Conservation (phyloP, 768 basidiomycete species). For the Candolleomyces efflorescens region DNA sequence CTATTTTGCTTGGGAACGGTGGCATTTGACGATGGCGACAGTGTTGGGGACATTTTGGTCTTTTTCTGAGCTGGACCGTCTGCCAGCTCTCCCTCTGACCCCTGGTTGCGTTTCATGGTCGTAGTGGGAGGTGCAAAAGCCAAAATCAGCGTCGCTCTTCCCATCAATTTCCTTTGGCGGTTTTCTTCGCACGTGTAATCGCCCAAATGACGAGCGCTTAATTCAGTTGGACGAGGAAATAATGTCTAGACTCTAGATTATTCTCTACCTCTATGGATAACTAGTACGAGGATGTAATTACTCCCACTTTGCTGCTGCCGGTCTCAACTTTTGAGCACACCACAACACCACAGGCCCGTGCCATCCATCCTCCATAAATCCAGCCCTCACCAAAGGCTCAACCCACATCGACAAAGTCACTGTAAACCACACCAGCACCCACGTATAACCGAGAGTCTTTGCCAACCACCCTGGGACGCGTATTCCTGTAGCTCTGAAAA, state of each 20-base stretch:
- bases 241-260: no score
- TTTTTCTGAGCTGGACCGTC: conserved; percentile 30
- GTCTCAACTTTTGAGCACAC: background rate
- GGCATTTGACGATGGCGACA: background rate
- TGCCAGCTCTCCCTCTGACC: background rate
- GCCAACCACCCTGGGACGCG: background rate
- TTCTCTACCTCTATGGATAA: no score
- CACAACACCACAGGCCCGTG: background rate
- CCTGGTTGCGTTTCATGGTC: conserved; percentile 1
- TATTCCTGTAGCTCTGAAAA: conserved; percentile 1
- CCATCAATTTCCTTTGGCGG: background rate
- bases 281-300: no score
- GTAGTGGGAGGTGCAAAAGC: background rate
- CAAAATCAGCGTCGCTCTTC: background rate
- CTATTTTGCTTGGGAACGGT: background rate
- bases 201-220: no score
- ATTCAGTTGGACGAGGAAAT: no score
- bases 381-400: conserved; percentile 9
- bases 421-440: conserved; percentile 12
- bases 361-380: conserved; percentile 2
- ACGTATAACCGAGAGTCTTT: conserved; percentile 7
- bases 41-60: conserved; percentile 24
- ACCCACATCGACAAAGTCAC: conserved; percentile 3
- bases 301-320: no score
- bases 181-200: background rate